These are phyloP conservation scores for Alloteropsis angusta DNA, from an alignment of 202 grass and related monocot species.

Conservation along the genomic window DNA sequence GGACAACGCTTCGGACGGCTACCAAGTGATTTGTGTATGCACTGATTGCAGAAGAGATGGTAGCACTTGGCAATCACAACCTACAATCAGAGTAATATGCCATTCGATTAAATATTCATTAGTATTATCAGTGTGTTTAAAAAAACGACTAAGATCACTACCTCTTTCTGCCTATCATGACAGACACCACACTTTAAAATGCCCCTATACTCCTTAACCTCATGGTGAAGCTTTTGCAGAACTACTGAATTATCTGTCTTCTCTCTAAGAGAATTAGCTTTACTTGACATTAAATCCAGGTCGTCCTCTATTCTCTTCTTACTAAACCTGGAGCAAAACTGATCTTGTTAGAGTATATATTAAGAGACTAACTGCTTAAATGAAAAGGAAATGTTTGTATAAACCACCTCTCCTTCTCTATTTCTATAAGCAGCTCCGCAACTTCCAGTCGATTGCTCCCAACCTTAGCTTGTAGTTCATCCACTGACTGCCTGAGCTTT, in stretches of 20 bases:
- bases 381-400: background rate
- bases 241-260: conserved; percentile 48
- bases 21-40: conserved; percentile 56
- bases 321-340: conserved; percentile 44
- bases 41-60: conserved; percentile 84
- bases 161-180: conserved; percentile 79
- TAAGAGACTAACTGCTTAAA: background rate
- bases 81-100: conserved; percentile 28
- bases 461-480: conserved; percentile 38
- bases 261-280: conserved; percentile 53
- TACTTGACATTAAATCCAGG: conserved; percentile 64
- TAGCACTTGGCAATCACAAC: conserved; percentile 91
- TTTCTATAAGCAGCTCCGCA: conserved; percentile 52
- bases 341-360: conserved; percentile 10
- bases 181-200: conserved; percentile 84
- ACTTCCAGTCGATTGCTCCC: conserved; percentile 47
- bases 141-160: conserved; percentile 21
- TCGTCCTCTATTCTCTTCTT: conserved; percentile 80
- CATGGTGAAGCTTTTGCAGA: conserved; percentile 65
- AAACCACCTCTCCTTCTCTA: conserved; percentile 75
- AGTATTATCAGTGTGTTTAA: background rate
- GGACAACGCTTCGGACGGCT: conserved; percentile 71
- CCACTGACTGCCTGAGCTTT: conserved; percentile 40
- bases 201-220: conserved; percentile 61
- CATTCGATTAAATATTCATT: background rate